These are phyloP conservation scores for Alternaria hordeiaustralica DNA, from an alignment of 2,329 filamentous ascomycete species.

Conservation along the genomic window DNA sequence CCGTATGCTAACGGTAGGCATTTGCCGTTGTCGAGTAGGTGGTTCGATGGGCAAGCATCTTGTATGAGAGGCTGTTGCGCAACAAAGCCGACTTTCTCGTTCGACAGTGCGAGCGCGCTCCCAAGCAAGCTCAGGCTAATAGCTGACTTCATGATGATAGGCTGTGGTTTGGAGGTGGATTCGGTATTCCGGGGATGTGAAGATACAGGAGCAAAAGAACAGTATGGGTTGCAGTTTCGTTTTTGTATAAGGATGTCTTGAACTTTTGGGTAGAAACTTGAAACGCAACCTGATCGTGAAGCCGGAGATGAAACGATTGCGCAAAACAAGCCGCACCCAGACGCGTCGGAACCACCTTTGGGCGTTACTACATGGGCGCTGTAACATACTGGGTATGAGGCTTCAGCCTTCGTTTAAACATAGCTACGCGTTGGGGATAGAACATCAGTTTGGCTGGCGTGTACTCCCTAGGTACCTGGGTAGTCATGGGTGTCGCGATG, in stretches of 20 bases:
- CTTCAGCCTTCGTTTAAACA: background rate
- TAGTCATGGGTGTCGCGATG: background rate
- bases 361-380: background rate
- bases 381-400: background rate
- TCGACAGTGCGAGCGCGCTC: conserved; percentile 29
- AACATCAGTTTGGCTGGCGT: background rate
- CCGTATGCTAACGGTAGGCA: conserved; percentile 25
- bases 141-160: conserved; percentile 27
- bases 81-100: conserved; percentile 26
- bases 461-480: too few species aligned
- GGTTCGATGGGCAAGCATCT: conserved; percentile 33
- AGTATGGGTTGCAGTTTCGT: background rate
- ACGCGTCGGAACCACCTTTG: background rate
- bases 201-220: background rate
- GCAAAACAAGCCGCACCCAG: background rate
- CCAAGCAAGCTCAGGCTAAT: conserved; percentile 28
- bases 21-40: conserved; percentile 31
- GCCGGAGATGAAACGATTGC: conserved; percentile 31
- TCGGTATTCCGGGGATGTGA: background rate
- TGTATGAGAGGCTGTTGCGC: conserved; percentile 30
- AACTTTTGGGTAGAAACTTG: conserved; percentile 11
- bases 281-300: conserved; percentile 30
- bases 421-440: background rate
- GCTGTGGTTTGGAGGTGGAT: background rate
- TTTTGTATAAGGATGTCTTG: background rate